Evolutionary conservation across 805 yeast species (phyloP), one percentile per base, ranked within the genome.

Genomic region (Ogataea philodendri): DNA sequence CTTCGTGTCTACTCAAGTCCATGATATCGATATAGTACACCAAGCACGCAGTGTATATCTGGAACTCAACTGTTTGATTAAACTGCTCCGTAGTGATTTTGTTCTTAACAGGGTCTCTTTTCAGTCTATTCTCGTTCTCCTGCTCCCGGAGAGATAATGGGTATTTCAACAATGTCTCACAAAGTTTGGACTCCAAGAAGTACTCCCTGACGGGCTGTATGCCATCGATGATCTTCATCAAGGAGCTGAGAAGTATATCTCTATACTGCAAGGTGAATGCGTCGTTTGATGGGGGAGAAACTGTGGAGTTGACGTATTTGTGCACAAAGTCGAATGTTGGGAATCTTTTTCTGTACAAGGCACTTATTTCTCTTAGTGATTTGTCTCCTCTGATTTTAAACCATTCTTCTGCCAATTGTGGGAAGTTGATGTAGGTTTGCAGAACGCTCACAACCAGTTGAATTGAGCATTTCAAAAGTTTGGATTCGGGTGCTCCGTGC

Each of bases 311-410:
- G 13, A 40, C 37, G 16, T 47, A 35, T 5, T 30, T 17, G 15
- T 41, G 43, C 4, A 43, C 45, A 27, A 45, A 49, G 15, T 41
- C 44, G 23, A 49, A 49, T 3, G 51, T 32, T 3, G 54, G 54
- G n/a, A 47, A 40, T 10, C 29, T 16, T 13, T 29, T 34, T 26
- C 20, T 22, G 10, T 28, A 33, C 3, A 15, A 16, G 14, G 31
- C 42, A 20, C 27, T 32, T 15, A 32, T 33, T 20, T 33, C 11
- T 5, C 24, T 30, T 11, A 40, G 15, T 7, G 35, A 26, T 19
- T 44, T 35, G 19, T 22, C 19, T 9, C 15, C 36, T 23, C 44
- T 33, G 5, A 37, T 27, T 17, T 37, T 33, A 18, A 47, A 49
- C 54, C 51, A 49, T 14, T 26, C 33, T 22, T 49, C 50, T 10